These are phyloP conservation scores for Thelephora ganbajun DNA, from an alignment of 768 basidiomycete species.

Conservation along the genomic window DNA sequence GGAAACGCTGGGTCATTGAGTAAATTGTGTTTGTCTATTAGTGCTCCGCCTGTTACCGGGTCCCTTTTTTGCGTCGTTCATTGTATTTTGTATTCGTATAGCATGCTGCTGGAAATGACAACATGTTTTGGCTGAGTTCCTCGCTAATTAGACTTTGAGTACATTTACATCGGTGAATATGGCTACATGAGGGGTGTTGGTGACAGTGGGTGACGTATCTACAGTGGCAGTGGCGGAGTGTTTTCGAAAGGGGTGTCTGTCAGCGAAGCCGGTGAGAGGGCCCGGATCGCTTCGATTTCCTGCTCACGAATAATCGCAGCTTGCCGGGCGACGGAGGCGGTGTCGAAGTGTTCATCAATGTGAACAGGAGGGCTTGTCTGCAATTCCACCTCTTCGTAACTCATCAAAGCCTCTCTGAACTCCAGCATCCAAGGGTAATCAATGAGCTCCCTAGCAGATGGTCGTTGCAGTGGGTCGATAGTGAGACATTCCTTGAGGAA, in stretches of 20 bases:
- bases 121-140: neutral
- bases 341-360: constrained; percentile 36
- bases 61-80: neutral
- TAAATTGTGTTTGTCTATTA: constrained; percentile 15
- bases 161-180: neutral
- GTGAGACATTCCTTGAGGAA: constrained; percentile 89
- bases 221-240: constrained; percentile 2
- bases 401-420: constrained; percentile 56
- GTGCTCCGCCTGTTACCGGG: neutral
- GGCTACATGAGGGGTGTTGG: neutral
- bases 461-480: constrained; percentile 73
- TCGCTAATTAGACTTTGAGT: too few relatives aligned
- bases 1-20: constrained; percentile 42
- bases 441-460: constrained; percentile 74
- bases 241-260: constrained; percentile 16
- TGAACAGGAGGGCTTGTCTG: constrained; percentile 32
- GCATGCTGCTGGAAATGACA: neutral
- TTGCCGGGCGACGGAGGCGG: constrained; percentile 38
- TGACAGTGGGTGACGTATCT: neutral
- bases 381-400: constrained; percentile 53
- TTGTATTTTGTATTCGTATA: neutral
- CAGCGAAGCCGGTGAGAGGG: constrained; percentile 36
- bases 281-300: constrained; percentile 41
- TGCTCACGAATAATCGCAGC: constrained; percentile 44
- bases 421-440: constrained; percentile 84